These are phyloP conservation scores for Cyberlindnera bimundalis DNA, from an alignment of 805 yeast species.

Conservation along the genomic window DNA sequence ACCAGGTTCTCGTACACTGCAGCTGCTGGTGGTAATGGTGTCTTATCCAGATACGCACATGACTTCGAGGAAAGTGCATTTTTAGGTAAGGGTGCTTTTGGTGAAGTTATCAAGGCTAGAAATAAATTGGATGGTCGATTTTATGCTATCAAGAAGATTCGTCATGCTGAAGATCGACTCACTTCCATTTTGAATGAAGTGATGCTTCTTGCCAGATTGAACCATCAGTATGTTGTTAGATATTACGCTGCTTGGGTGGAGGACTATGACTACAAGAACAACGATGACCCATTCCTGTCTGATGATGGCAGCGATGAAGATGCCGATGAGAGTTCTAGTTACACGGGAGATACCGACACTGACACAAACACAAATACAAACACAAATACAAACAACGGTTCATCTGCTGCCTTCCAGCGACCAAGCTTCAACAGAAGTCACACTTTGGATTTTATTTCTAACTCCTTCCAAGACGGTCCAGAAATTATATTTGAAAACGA, in stretches of 20 bases:
- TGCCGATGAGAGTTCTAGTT: conserved; percentile 8
- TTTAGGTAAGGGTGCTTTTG: conserved; percentile 93
- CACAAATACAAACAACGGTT: conserved; percentile 8
- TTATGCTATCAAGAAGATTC: conserved; percentile 90
- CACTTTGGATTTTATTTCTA: conserved; percentile 65
- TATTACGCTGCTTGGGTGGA: conserved; percentile 98
- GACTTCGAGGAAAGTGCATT: conserved; percentile 95
- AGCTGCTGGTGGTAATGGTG: conserved; percentile 22
- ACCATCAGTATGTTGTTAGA: conserved; percentile 93
- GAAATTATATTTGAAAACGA: conserved; percentile 50
- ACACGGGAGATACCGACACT: neutral
- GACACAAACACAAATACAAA: too few relatives aligned
- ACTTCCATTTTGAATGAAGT: conserved; percentile 87
- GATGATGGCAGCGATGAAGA: conserved; percentile 23
- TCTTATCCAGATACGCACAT: conserved; percentile 70
- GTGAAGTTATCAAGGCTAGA: conserved; percentile 97
- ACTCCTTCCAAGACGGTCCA: conserved; percentile 50
- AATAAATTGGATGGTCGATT: conserved; percentile 91
- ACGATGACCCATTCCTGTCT: conserved; percentile 33
- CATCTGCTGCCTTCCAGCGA: conserved; percentile 16
- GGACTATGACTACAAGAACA: conserved; percentile 34
- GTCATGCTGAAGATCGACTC: conserved; percentile 75
- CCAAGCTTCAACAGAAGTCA: conserved; percentile 32
- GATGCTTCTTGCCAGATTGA: conserved; percentile 82
- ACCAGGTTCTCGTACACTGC: conserved; percentile 32